Conservation (phyloP, 2,329 filamentous ascomycete species). For the Cryphonectria naterciae region DNA sequence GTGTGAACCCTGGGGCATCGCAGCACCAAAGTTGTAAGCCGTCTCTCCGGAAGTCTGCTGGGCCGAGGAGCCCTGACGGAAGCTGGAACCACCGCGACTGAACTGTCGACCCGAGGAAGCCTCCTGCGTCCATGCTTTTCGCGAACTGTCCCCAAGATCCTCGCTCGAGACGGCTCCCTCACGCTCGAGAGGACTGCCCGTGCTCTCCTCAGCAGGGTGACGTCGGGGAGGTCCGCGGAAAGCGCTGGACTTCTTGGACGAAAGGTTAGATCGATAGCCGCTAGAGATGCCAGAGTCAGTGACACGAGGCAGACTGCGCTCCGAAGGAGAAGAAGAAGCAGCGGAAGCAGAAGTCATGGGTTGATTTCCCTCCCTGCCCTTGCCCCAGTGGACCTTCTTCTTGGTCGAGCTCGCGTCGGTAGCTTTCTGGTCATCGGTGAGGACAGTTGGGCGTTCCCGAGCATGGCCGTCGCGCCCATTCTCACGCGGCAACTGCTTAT, state of each 20-base stretch:
- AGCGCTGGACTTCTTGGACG: constrained; percentile 12
- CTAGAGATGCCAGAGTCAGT: constrained; percentile 9
- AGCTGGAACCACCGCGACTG: neutral
- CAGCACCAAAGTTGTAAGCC: neutral
- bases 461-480: neutral
- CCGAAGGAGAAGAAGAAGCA: neutral
- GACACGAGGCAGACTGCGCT: neutral
- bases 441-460: neutral
- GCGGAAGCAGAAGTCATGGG: neutral
- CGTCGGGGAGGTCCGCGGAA: constrained; percentile 19
- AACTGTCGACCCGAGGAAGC: neutral
- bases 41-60: neutral
- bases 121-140: neutral
- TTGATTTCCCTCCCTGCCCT: constrained; percentile 10
- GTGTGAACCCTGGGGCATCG: neutral
- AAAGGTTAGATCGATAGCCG: constrained; percentile 1
- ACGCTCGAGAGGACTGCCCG: constrained; percentile 24
- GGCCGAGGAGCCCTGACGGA: neutral
- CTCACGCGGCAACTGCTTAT: constrained; percentile 2
- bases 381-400: constrained; percentile 23
- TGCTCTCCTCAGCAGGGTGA: constrained; percentile 25
- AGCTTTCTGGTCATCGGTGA: neutral
- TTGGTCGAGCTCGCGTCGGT: constrained; percentile 5
- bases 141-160: constrained; percentile 18
- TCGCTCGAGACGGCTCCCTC: neutral